These are phyloP conservation scores for Sherardia arvensis DNA, from an alignment of 257 asterid species.

Conservation along the genomic window DNA sequence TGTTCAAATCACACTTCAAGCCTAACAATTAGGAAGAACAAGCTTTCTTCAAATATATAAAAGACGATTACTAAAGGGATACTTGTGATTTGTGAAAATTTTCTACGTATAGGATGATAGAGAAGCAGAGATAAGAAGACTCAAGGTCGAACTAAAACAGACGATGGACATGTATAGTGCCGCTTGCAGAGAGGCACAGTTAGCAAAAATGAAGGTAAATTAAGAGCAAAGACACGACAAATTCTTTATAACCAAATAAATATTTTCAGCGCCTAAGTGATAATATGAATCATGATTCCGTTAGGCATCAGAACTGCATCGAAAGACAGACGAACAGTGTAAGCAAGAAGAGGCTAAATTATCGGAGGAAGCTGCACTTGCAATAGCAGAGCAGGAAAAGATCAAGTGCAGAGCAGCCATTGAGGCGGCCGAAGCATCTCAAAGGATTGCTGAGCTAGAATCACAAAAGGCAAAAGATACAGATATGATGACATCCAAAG, in stretches of 20 bases:
- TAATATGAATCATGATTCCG: background rate
- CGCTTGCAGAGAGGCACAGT: conserved; percentile 86
- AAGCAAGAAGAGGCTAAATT: conserved; percentile 56
- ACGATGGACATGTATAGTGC: conserved; percentile 96
- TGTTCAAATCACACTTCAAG: background rate
- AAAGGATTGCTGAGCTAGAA: conserved; percentile 80
- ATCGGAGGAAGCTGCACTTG: conserved; percentile 76
- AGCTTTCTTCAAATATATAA: background rate
- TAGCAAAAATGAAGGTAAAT: conserved; percentile 70
- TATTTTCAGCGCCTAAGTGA: background rate
- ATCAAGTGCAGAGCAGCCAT: conserved; percentile 73
- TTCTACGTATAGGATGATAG: conserved; percentile 54
- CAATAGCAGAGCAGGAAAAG: conserved; percentile 67
- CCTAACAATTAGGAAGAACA: background rate
- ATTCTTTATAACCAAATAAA: background rate
- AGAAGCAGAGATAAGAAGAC: conserved; percentile 95
- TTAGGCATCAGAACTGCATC: conserved; percentile 76
- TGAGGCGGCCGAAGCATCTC: conserved; percentile 87
- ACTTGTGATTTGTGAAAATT: background rate
- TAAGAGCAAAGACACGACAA: background rate
- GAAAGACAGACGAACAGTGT: conserved; percentile 74
- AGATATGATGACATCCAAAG: conserved; percentile 60
- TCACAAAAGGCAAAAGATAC: conserved; percentile 68
- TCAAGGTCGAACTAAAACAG: conserved; percentile 80
- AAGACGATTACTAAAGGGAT: background rate